Conservation (phyloP, 2,329 filamentous ascomycete genomes). For the Epichloe scottii region DNA sequence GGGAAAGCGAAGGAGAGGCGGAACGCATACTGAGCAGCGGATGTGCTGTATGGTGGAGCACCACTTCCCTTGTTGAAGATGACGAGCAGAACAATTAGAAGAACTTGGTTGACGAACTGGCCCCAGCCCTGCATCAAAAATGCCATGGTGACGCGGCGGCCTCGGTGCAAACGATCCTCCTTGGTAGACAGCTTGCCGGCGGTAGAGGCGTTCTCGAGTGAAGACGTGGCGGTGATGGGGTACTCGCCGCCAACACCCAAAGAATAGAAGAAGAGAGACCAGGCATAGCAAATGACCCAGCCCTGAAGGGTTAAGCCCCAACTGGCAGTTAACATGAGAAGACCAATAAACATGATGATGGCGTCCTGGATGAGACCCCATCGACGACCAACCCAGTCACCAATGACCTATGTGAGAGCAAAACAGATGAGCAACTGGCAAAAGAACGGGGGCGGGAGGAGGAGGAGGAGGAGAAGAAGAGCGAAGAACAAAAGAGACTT, state of each 20-base stretch:
- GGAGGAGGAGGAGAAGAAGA: neutral
- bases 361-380: conserved; percentile 96
- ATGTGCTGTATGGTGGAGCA: conserved; percentile 61
- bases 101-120: conserved; percentile 84
- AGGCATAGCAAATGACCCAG: conserved; percentile 95
- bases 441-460: neutral
- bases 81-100: conserved; percentile 75
- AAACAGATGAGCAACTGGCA: conserved; percentile 9
- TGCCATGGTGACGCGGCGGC: conserved; percentile 86
- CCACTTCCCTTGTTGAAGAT: conserved; percentile 74
- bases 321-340: conserved; percentile 80
- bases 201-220: conserved; percentile 84
- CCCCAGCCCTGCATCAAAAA: conserved; percentile 99
- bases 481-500: conserved; percentile 17
- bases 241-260: conserved; percentile 74
- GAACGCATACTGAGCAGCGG: conserved; percentile 81
- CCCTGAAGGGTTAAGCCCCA: conserved; percentile 82
- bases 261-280: conserved; percentile 73
- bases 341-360: conserved; percentile 80
- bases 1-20: conserved; percentile 86
- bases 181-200: conserved; percentile 77
- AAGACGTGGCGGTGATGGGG: conserved; percentile 90
- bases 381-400: conserved; percentile 72
- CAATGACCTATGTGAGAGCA: conserved; percentile 31
- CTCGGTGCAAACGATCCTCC: conserved; percentile 88